Evolutionary conservation across 1,284 basidiomycete species (phyloP).

Genomic region (Puccinia brachypodii): DNA sequence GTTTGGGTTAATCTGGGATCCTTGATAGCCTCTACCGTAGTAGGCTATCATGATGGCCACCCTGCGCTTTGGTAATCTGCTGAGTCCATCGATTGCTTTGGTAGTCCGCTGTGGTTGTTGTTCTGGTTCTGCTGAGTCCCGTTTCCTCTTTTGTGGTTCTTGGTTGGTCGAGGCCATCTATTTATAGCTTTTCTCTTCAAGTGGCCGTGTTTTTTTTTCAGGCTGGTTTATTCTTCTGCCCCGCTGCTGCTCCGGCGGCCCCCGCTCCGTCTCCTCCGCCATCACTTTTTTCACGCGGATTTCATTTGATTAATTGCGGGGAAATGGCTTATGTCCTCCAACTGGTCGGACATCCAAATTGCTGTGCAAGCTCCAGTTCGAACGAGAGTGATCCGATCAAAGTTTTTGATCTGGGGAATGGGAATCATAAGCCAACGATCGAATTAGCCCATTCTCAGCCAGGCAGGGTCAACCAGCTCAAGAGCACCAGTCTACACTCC

Average conservation of each 20-base stretch:
- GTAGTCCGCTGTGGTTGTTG: background rate
- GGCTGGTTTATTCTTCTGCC: too few relatives aligned
- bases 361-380: background rate
- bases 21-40: conserved; percentile 70
- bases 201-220: too few relatives aligned
- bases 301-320: too few relatives aligned
- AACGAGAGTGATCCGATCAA: background rate
- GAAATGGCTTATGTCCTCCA: conserved; percentile 5
- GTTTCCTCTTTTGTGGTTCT: background rate
- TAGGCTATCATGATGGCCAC: conserved; percentile 63
- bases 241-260: too few relatives aligned
- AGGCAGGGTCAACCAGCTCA: background rate
- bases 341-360: background rate
- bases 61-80: conserved; percentile 62
- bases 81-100: background rate
- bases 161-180: too few relatives aligned
- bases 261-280: too few relatives aligned
- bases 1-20: conserved; percentile 79
- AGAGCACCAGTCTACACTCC: background rate
- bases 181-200: too few relatives aligned
- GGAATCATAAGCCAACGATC: background rate
- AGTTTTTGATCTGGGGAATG: background rate
- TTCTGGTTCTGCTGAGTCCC: too few relatives aligned
- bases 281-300: too few relatives aligned
- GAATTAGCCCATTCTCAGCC: background rate